These are phyloP conservation scores for Dendryphion nanum DNA, from an alignment of 2,329 filamentous ascomycete genomes.

Conservation along the genomic window DNA sequence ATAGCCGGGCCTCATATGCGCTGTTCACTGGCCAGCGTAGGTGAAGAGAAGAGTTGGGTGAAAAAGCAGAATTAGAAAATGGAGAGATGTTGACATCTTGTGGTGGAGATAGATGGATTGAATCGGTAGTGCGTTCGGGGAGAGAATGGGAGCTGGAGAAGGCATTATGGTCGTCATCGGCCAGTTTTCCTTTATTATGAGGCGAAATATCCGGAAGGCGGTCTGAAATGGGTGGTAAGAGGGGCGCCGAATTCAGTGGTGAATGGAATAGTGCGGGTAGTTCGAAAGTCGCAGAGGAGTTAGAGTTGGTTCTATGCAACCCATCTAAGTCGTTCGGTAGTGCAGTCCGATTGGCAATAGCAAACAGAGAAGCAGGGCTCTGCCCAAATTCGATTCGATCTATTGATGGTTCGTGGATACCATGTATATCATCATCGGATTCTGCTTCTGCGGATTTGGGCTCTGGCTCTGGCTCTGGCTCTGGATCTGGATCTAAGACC, in stretches of 20 bases:
- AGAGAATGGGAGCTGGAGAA: background rate
- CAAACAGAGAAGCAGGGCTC: background rate
- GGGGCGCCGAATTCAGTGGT: background rate
- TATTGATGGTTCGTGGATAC: too few relatives aligned
- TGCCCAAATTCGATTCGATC: too few relatives aligned
- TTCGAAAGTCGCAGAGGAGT: constrained; percentile 2
- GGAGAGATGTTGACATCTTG: constrained; percentile 20
- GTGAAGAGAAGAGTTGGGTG: constrained; percentile 17
- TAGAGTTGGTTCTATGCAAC: constrained; percentile 1
- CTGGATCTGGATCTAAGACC: constrained; percentile 5
- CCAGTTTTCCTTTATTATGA: too few relatives aligned
- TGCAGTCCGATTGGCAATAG: background rate
- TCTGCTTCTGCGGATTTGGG: too few relatives aligned
- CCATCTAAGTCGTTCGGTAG: too few relatives aligned
- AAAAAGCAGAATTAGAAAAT: constrained; percentile 25
- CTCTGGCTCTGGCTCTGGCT: background rate
- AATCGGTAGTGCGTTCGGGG: background rate
- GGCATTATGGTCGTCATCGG: too few relatives aligned
- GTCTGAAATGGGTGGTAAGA: constrained; percentile 4
- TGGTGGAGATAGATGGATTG: background rate
- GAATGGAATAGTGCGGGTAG: constrained; percentile 4
- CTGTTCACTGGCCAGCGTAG: constrained; percentile 24
- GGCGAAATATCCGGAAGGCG: too few relatives aligned
- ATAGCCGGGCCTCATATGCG: constrained; percentile 22
- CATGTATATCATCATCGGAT: too few relatives aligned